Conservation (phyloP, 768 basidiomycete genomes). For the Boletus patriciae region DNA sequence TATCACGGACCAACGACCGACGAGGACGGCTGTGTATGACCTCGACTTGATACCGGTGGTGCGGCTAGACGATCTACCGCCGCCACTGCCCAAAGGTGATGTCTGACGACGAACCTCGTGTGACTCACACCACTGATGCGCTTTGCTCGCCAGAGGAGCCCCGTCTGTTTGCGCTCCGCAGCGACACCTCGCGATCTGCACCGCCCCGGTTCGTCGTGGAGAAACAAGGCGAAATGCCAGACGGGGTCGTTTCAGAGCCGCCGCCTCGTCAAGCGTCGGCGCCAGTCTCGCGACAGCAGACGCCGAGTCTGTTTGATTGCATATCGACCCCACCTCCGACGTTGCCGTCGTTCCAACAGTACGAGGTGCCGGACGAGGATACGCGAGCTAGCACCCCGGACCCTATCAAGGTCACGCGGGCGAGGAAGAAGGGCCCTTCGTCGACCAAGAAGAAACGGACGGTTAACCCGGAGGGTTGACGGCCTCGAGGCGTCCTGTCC, state of each 20-base stretch:
- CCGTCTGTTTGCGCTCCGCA: constrained; percentile 47
- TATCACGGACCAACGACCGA: constrained; percentile 62
- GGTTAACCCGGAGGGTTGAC: constrained; percentile 23
- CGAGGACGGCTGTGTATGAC: constrained; percentile 49
- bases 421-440: constrained; percentile 57
- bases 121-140: constrained; percentile 24
- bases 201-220: constrained; percentile 63
- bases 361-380: constrained; percentile 48
- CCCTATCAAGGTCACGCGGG: constrained; percentile 71
- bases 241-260: constrained; percentile 38
- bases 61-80: constrained; percentile 69
- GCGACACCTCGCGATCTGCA: constrained; percentile 40
- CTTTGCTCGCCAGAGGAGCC: constrained; percentile 36
- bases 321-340: constrained; percentile 38
- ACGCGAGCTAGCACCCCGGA: constrained; percentile 59
- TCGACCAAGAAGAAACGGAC: constrained; percentile 71
- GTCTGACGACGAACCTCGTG: background rate
- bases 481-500: no score
- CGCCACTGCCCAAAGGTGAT: constrained; percentile 40
- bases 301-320: constrained; percentile 29
- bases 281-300: constrained; percentile 28
- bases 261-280: constrained; percentile 23
- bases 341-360: constrained; percentile 47
- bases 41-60: constrained; percentile 94
- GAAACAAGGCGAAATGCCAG: constrained; percentile 84